Evolutionary conservation across 2,329 filamentous ascomycete species (phyloP), one percentile per base, ranked within the genome.

Genomic region (Colletotrichum endophyticum): DNA sequence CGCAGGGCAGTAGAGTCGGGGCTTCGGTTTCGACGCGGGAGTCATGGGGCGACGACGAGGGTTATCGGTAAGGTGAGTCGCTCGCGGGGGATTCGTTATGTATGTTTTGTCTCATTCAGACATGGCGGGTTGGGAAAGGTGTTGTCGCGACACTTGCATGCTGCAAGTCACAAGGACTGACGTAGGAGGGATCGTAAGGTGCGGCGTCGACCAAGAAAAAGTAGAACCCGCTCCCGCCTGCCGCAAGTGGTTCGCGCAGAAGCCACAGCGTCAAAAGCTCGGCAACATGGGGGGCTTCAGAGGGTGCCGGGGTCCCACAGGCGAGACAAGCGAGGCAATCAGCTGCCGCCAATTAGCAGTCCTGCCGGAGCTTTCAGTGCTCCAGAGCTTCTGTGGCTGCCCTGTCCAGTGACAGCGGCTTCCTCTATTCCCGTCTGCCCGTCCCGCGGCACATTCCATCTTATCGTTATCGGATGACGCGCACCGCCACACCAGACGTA

Each of bases 11-110:
- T 77, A 71, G 62, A 49, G 76, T 78, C 76, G 76, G 80, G 82
- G 80, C 28, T 73, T 73, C 69, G 74, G 66, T 84, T 85, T 87
- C 85, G 75, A 66, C 69, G 72, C 64, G 39, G 72, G 61, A 67
- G 36, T 75, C 72, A 75, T 80, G 79, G 77, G 77, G 73, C 78
- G 72, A 34, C 70, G 70, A 39, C 28, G 44, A 34, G 11, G 19
- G 34, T 28, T n/a, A 19, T 61, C 19, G 30, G 30, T 32, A 30
- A 25, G 22, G 44, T 15, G 8, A 30, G 53, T 73, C 32, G 73
- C 27, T 13, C 44, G 28, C 59, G 59, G 28, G 12, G 59, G 59
- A 49, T 66, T 25, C 36, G 13, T 27, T 56, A 62, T 12, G 28
- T 27, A 44, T 39, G 16, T 71, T 44, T 28, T 67, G 53, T 70